Evolutionary conservation across 164 flowering plant genomes (phyloP).

Genomic region (Sedum album): DNA sequence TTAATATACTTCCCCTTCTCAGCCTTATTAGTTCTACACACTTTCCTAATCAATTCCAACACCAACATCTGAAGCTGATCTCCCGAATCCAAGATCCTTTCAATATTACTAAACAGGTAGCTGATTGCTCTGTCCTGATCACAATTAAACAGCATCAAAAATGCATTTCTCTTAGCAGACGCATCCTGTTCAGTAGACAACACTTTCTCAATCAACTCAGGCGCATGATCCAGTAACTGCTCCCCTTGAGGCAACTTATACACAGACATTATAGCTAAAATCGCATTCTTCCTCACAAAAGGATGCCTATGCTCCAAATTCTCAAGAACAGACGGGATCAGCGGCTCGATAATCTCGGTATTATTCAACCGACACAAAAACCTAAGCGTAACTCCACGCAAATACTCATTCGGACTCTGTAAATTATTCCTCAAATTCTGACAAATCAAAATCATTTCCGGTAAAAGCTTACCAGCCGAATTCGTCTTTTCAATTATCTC

Average conservation of each 20-base stretch:
- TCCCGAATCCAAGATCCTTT: constrained; percentile 68
- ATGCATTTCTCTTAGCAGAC: constrained; percentile 78
- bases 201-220: constrained; percentile 71
- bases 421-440: constrained; percentile 85
- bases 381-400: constrained; percentile 83
- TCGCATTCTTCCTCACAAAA: constrained; percentile 67
- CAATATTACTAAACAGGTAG: constrained; percentile 49
- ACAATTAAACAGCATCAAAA: constrained; percentile 72
- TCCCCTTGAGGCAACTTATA: constrained; percentile 88
- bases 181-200: constrained; percentile 71
- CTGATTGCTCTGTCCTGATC: constrained; percentile 63
- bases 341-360: constrained; percentile 75
- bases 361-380: constrained; percentile 77
- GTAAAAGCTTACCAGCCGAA: constrained; percentile 55
- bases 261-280: constrained; percentile 76
- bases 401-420: constrained; percentile 85
- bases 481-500: constrained; percentile 91
- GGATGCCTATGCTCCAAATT: constrained; percentile 87
- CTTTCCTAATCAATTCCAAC: constrained; percentile 77
- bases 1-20: constrained; percentile 88
- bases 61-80: constrained; percentile 93
- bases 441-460: constrained; percentile 91
- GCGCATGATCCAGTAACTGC: constrained; percentile 70
- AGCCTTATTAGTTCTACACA: constrained; percentile 61
- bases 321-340: constrained; percentile 67